Conservation (phyloP, 176 grass and related monocot genomes). For the Triticum dicoccoides region DNA sequence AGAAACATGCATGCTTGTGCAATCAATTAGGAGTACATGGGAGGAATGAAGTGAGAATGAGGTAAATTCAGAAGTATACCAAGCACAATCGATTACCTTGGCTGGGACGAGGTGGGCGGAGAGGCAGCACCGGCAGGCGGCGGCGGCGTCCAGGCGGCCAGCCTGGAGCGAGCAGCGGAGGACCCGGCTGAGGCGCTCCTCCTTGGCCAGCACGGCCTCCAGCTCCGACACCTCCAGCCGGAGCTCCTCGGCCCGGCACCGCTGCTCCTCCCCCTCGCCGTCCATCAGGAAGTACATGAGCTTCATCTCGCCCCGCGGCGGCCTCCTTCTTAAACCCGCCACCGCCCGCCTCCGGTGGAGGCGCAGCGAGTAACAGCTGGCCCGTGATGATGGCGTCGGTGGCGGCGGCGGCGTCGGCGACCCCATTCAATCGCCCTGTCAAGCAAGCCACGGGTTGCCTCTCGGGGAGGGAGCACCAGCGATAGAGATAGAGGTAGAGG, state of each 20-base stretch:
- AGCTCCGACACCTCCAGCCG: slow-evolving; percentile 77
- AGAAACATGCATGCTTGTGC: too few species aligned
- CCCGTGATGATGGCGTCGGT: slow-evolving; percentile 25
- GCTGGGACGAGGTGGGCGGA: slow-evolving; percentile 47
- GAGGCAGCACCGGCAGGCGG: slow-evolving; percentile 62
- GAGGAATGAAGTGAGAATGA: neutral
- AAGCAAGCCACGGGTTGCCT: neutral
- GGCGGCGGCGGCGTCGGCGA: slow-evolving; percentile 46
- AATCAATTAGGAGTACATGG: too few species aligned
- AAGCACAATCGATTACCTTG: slow-evolving; percentile 31
- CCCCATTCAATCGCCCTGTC: slow-evolving; percentile 41
- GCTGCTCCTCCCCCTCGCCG: slow-evolving; percentile 29
- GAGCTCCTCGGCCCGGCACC: slow-evolving; percentile 48
- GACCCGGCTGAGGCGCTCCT: slow-evolving; percentile 66
- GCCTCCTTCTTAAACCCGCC: slow-evolving; percentile 35
- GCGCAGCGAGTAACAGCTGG: neutral
- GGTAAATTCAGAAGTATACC: neutral
- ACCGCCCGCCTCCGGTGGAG: slow-evolving; percentile 32
- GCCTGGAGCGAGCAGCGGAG: slow-evolving; percentile 64
- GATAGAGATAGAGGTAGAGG: neutral
- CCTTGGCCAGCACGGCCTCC: slow-evolving; percentile 62
- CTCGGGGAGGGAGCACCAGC: neutral
- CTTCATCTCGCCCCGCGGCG: slow-evolving; percentile 54
- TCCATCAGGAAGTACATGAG: slow-evolving; percentile 75
- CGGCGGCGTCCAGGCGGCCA: neutral